Evolutionary conservation across 495 filamentous ascomycete species (phyloP).

Genomic region (Penicillium atrosanguineum): DNA sequence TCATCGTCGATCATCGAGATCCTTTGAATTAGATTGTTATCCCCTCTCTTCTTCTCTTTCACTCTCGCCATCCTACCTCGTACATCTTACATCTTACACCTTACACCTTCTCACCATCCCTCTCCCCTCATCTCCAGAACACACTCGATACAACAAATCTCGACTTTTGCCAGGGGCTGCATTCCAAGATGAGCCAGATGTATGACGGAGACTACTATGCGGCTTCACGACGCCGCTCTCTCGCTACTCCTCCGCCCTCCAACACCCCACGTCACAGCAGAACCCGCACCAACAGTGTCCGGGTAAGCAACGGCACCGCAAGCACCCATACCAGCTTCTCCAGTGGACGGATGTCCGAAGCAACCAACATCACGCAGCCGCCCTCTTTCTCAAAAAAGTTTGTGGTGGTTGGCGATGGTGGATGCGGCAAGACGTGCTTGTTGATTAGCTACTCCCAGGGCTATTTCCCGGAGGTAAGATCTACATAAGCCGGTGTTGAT

Average conservation of each 20-base stretch:
- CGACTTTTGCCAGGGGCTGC: slow-evolving; percentile 14
- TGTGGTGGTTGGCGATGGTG: slow-evolving; percentile 95
- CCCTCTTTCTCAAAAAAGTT: slow-evolving; percentile 98
- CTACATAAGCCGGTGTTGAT: not conserved
- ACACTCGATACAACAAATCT: slow-evolving; percentile 11
- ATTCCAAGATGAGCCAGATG: slow-evolving; percentile 41
- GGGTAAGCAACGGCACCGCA: slow-evolving; percentile 76
- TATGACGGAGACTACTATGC: slow-evolving; percentile 52
- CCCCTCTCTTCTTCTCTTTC: slow-evolving; percentile 9
- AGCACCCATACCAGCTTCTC: slow-evolving; percentile 72
- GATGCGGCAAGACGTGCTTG: slow-evolving; percentile 97
- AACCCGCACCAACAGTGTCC: slow-evolving; percentile 57
- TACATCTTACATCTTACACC: no score
- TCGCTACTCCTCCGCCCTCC: slow-evolving; percentile 47
- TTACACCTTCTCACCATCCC: not conserved
- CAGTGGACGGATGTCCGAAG: slow-evolving; percentile 65
- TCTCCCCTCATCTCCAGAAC: slow-evolving; percentile 2
- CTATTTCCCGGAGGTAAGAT: slow-evolving; percentile 89
- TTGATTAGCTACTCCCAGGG: slow-evolving; percentile 98
- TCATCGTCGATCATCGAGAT: slow-evolving; percentile 27
- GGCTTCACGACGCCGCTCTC: slow-evolving; percentile 47
- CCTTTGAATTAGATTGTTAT: slow-evolving; percentile 14
- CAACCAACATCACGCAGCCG: slow-evolving; percentile 81
- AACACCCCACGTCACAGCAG: slow-evolving; percentile 49
- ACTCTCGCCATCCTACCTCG: not conserved